Percentiles rank a stretch among this genome's conserved stretches.
These are phyloP conservation scores for Eutrema yunnanense DNA, from an alignment of 345 rosid genomes.

Conservation along the genomic window DNA sequence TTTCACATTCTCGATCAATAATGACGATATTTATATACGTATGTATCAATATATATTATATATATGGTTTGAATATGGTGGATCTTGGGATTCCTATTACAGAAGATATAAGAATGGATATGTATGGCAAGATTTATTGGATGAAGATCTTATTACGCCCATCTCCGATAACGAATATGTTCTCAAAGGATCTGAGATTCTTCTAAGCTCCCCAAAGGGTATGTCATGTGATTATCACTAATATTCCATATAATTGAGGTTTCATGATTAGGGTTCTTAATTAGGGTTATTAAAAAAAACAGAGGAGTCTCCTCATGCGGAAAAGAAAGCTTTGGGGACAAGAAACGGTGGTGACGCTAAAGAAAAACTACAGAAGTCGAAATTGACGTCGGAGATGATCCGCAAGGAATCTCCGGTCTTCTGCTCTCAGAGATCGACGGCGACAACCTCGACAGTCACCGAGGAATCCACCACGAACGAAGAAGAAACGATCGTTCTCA, in stretches of 20 bases:
- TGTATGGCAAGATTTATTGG: slow-evolving; percentile 74
- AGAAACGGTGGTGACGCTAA: slow-evolving; percentile 9
- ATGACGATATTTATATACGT: not conserved
- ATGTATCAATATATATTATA: not conserved
- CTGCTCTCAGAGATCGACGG: slow-evolving; percentile 34
- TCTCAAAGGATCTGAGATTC: slow-evolving; percentile 61
- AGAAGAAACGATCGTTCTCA: slow-evolving; percentile 13
- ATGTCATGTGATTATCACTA: not conserved
- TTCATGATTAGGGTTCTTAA: not conserved
- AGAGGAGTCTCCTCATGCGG: slow-evolving; percentile 18
- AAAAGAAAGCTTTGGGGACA: slow-evolving; percentile 10
- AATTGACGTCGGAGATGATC: not conserved
- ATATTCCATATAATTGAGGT: not conserved
- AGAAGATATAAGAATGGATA: slow-evolving; percentile 67
- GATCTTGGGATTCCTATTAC: not conserved
- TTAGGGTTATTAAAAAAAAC: slow-evolving; percentile 10
- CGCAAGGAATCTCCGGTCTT: slow-evolving; percentile 32
- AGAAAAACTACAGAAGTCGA: slow-evolving; percentile 9
- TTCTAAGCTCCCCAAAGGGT: slow-evolving; percentile 21
- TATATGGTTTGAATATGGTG: not conserved
- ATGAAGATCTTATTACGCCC: slow-evolving; percentile 72
- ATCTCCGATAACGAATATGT: slow-evolving; percentile 68
- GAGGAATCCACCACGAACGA: slow-evolving; percentile 33
- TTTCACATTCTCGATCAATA: not conserved
- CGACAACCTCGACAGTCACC: slow-evolving; percentile 28